Conservation (phyloP, 2,329 filamentous ascomycete species). For the Beauveria sp. region DNA sequence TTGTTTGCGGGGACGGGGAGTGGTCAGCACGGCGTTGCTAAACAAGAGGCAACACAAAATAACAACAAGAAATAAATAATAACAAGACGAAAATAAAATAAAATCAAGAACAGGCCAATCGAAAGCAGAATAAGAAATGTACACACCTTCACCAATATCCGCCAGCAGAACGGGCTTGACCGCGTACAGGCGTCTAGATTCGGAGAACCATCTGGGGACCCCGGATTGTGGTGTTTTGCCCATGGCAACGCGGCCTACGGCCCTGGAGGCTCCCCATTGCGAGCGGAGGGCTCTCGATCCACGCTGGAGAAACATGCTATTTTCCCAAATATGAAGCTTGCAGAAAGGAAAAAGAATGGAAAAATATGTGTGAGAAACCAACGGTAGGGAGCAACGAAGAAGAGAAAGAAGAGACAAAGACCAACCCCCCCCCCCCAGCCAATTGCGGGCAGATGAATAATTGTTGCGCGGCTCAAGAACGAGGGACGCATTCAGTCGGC, state of each 20-base stretch:
- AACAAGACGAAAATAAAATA: not conserved
- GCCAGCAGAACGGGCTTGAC: conserved; percentile 77
- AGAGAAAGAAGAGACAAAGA: not conserved
- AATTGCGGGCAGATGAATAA: conserved; percentile 8
- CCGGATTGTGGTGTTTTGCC: conserved; percentile 22
- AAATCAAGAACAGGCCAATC: not conserved
- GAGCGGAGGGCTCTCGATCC: conserved; percentile 42
- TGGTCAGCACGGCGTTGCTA: not conserved
- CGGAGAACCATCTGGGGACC: conserved; percentile 41
- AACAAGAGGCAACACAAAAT: not conserved
- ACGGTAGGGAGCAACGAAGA: not conserved
- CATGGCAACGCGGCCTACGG: conserved; percentile 28
- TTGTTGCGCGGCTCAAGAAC: conserved; percentile 7
- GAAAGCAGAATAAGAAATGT: not conserved
- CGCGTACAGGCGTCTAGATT: conserved; percentile 40
- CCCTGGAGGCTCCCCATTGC: conserved; percentile 42
- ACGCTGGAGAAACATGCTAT: conserved; percentile 47
- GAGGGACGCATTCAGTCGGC: conserved; percentile 26
- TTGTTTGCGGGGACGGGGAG: conserved; percentile 26
- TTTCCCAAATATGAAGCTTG: not conserved
- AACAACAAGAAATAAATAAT: not conserved
- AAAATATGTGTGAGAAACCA: not conserved
- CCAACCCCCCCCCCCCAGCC: not conserved
- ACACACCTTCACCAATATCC: conserved; percentile 74
- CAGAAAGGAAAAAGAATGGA: not conserved